Base-by-base conservation (phyloP, 768 basidiomycete species). In the Lactarius akahatsu region DNA sequence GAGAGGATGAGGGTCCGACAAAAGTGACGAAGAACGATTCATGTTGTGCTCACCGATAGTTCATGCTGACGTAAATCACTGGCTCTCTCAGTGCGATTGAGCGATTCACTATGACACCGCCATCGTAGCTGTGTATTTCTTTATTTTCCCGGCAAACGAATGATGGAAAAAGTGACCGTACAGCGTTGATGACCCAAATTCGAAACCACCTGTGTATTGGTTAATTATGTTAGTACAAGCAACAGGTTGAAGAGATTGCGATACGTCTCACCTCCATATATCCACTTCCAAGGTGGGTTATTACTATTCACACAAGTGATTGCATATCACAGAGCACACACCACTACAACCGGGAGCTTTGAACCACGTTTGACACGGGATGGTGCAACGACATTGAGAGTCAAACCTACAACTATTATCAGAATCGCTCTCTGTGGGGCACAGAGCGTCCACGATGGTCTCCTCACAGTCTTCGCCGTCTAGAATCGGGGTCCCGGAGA, bases 1-100 rank as follows among this genome's bases (percentile, higher is more conserved):
- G 34, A 38, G 4, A 23, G 5, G 26, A 45, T 40, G 16, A 58
- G 16, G 23, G n/a, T 23, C 8, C 0, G 7, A 6, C 36, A 20
- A n/a, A 40, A 40, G 9, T 16, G 3, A 16, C 28, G 43, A 23
- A 9, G n/a, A 47, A 32, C 16, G 56, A 16, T 20, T 16, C 4
- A 23, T 10, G n/a, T 40, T 43, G 9, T 28, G 56, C 69, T 15
- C 47, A 63, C 62, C 74, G 69, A 55, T 75, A 75, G 56, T 74
- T 75, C 56, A 73, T 63, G 38, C 67, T 70, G n/a, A 75, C 72
- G 36, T 67, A 74, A 34, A 74, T 63, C 23, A 74, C 56, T 0
- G 73, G 73, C 40, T 71, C 57, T 4, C 59, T 58, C 4, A 74
- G 57, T 1, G 66, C 61, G 4, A 73, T 71, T 7, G 73, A 74